A percentile compares a stretch with the other conserved stretches of the same genome.
Evolutionary conservation across 345 rosid species (phyloP).

Genomic region (Eucalyptus guilfoylei): DNA sequence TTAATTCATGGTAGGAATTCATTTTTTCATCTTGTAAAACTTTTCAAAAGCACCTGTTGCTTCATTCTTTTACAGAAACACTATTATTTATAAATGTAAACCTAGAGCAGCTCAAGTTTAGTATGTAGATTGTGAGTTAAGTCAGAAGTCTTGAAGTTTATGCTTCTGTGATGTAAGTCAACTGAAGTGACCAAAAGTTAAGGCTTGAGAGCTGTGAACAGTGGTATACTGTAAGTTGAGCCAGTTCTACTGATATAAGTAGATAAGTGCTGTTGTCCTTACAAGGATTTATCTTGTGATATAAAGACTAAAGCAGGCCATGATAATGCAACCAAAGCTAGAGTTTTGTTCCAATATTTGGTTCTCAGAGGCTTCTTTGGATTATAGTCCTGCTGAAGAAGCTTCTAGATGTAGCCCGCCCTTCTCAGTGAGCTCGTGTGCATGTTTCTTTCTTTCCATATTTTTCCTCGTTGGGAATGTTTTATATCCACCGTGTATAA

Average conservation of each 20-base stretch:
- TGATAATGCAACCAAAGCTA: neutral
- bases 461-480: neutral
- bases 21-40: neutral
- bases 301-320: neutral
- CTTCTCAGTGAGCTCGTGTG: neutral
- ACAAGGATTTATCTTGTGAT: neutral
- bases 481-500: neutral
- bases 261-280: neutral
- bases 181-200: neutral
- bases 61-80: neutral
- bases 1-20: neutral
- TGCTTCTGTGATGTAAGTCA: neutral
- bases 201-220: neutral
- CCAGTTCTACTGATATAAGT: neutral
- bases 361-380: neutral
- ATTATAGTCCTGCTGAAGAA: neutral
- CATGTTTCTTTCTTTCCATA: neutral
- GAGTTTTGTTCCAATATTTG: neutral
- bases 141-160: neutral
- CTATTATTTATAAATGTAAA: neutral
- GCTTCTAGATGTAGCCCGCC: neutral
- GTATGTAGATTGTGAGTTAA: neutral
- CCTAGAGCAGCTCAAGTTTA: neutral
- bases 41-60: neutral
- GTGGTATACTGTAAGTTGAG: neutral